Evolutionary conservation across 306 rosid genomes (phyloP).

Genomic region (Betula pendula): DNA sequence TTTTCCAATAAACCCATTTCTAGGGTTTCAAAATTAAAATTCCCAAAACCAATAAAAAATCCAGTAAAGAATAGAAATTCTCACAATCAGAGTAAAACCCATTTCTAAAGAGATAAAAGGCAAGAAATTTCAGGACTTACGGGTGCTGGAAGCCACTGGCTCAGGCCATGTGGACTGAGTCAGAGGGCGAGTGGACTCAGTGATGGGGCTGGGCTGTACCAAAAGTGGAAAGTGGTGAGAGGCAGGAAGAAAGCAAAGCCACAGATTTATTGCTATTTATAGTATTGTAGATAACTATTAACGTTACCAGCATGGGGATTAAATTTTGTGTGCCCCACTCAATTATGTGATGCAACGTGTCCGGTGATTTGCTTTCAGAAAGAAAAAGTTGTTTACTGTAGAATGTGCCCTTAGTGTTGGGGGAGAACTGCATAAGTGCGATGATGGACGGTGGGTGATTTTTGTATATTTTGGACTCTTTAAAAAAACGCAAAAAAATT

Average conservation of each 20-base stretch:
- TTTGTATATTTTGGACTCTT: not conserved
- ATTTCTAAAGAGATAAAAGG: not conserved
- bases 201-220: not conserved
- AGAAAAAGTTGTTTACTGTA: too few species aligned
- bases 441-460: not conserved
- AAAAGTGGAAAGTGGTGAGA: not conserved
- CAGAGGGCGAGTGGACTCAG: not conserved
- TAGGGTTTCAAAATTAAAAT: not conserved
- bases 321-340: not conserved
- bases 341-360: not conserved
- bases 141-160: not conserved
- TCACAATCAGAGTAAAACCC: not conserved
- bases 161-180: slow-evolving; percentile 1
- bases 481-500: too few species aligned
- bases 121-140: not conserved
- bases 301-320: not conserved
- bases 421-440: too few species aligned
- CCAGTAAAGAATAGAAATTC: not conserved
- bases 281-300: not conserved
- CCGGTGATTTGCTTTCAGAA: too few species aligned
- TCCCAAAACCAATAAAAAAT: not conserved
- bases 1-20: not conserved
- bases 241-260: not conserved
- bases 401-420: too few species aligned
- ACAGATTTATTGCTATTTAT: not conserved